A percentile compares a stretch with the other conserved stretches of the same genome.
phyloP scores from a whole-genome alignment of 768 basidiomycete species.

The Naganishia kalamii region DNA sequence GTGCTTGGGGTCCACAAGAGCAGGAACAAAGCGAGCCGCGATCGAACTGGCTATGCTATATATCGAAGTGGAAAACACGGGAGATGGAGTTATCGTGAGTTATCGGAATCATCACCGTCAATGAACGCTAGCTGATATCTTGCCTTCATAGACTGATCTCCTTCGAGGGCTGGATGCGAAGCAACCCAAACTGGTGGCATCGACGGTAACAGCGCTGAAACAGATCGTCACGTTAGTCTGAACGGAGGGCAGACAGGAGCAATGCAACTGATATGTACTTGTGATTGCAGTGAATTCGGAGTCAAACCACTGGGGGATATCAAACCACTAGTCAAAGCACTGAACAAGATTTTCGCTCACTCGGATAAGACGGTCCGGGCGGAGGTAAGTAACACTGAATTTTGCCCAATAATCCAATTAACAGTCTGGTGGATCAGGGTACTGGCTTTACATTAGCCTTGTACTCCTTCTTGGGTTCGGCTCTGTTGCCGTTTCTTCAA shows the following conservation, averaged over 20 bases:
- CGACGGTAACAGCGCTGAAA: conserved; percentile 66
- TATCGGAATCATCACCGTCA: background rate
- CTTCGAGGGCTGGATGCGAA: conserved; percentile 81
- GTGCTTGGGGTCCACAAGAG: conserved; percentile 81
- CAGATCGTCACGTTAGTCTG: conserved; percentile 68
- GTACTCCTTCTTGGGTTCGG: conserved; percentile 78
- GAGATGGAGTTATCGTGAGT: conserved; percentile 80
- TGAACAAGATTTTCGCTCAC: conserved; percentile 92
- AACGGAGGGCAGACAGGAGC: background rate
- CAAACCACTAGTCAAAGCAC: conserved; percentile 70
- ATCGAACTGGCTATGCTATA: conserved; percentile 80
- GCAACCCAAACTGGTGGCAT: conserved; percentile 88
- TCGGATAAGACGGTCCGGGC: conserved; percentile 90
- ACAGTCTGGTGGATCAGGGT: conserved; percentile 49
- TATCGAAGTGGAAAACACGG: conserved; percentile 86
- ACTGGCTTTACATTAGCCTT: conserved; percentile 64
- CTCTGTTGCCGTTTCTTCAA: conserved; percentile 72
- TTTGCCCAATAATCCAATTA: background rate
- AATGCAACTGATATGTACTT: background rate
- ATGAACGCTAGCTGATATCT: background rate
- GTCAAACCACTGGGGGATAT: conserved; percentile 54
- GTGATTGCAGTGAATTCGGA: conserved; percentile 63
- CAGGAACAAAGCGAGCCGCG: conserved; percentile 81
- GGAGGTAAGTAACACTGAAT: conserved; percentile 50
- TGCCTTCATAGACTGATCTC: conserved; percentile 58